Evolutionary conservation across 2,329 filamentous ascomycete genomes (phyloP), one percentile per base, ranked within the genome.

Genomic region (Cladosporium colombiae): DNA sequence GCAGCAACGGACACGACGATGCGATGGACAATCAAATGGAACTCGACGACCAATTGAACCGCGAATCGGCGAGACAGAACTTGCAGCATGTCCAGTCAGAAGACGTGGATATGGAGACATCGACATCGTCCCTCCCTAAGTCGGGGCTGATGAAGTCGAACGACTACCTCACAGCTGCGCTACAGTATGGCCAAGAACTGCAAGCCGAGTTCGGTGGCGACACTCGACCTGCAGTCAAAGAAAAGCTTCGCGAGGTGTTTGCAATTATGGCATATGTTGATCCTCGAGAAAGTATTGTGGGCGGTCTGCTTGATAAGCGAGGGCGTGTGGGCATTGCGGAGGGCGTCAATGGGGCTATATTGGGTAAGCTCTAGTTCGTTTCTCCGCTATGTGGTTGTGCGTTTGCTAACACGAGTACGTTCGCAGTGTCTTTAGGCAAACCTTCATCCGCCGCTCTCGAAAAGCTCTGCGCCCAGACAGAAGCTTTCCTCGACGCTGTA

Each of bases 271-370:
- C 93, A 1, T 99, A 98, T 74, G 80, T 86, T 40, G 91, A 97
- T 74, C 91, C 93, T 0, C 83, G 90, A 18, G 87, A 89, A 70
- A 92, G 91, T 68, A 85, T 97, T 66, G 85, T 97, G 66, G 89
- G 89, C 18, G 89, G 92, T 74, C 81, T 97, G 67, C 81, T 99
- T 65, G 91, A 96, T 72, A 83, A 86, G 46, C 86, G 85, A 62
- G 92, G 91, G 1, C 84, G 95, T 52, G 86, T 89, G 21, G 84
- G 87, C 21, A 92, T 98, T 49, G 93, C 93, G 10, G 95, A 99
- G 80, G 93, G 97, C 77, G 82, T 99, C 65, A 98, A 98, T 78
- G 91, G 92, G 67, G 93, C 92, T 56, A 97, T 99, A 72, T 78
- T 99, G 67, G 88, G 93, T 96, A 81, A 81, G 88, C 84, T 64